Conservation (phyloP, 148 eudicot species). For the Suaeda aralocaspica region DNA sequence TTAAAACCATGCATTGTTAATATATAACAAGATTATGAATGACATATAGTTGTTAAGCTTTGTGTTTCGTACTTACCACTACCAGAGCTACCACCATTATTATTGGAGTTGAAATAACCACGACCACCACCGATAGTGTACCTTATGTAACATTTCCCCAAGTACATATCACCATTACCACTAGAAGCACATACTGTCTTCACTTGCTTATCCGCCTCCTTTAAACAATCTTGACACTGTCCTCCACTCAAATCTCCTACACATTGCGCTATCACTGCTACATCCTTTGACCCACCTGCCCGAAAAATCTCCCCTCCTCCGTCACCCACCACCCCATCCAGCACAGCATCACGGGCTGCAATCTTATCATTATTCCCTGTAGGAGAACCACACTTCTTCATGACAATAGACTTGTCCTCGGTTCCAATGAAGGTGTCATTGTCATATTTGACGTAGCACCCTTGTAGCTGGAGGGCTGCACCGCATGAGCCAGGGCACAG, state of each 20-base stretch:
- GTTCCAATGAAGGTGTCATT: constrained; percentile 40
- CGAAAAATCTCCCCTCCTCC: constrained; percentile 31
- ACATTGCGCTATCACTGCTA: constrained; percentile 51
- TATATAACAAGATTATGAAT: too few relatives aligned
- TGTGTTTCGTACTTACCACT: constrained; percentile 23
- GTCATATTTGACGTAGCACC: constrained; percentile 50
- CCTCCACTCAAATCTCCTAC: constrained; percentile 46
- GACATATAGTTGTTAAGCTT: too few relatives aligned
- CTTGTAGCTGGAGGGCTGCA: constrained; percentile 41
- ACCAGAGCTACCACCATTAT: constrained; percentile 16
- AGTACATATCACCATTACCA: constrained; percentile 40
- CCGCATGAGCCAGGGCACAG: constrained; percentile 44
- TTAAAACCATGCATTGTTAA: too few relatives aligned
- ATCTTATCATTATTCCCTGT: constrained; percentile 17
- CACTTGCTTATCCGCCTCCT: constrained; percentile 35
- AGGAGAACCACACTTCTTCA: constrained; percentile 44
- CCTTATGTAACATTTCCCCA: constrained; percentile 54
- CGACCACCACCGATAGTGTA: constrained; percentile 36
- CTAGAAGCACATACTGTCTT: constrained; percentile 41
- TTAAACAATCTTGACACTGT: constrained; percentile 50
- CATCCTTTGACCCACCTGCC: constrained; percentile 44
- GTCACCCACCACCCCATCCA: constrained; percentile 29
- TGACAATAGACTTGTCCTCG: constrained; percentile 44
- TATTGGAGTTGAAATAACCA: constrained; percentile 18
- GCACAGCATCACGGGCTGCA: constrained; percentile 36